These are phyloP conservation scores for Saussurea involucrata DNA, from an alignment of 129 eudicot species.

Conservation along the genomic window DNA sequence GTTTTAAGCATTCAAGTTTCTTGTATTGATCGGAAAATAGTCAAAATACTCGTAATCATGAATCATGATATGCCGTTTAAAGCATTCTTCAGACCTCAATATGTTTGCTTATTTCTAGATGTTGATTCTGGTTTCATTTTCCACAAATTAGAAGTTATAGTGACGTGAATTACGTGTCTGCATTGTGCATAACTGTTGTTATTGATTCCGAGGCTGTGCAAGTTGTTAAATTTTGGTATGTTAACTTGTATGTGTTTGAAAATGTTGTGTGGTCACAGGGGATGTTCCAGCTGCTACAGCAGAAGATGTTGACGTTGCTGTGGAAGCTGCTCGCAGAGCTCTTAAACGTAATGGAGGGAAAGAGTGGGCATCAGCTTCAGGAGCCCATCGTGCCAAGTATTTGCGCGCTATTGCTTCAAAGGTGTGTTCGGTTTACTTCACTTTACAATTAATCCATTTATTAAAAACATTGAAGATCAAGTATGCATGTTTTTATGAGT, in stretches of 20 bases:
- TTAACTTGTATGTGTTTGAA: background rate
- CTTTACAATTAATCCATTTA: background rate
- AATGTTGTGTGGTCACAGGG: constrained; percentile 42
- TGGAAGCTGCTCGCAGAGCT: constrained; percentile 60
- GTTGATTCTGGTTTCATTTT: background rate
- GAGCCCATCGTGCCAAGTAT: constrained; percentile 84
- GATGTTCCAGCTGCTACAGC: constrained; percentile 73
- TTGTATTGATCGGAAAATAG: background rate
- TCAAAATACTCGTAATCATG: too few species aligned
- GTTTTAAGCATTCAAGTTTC: background rate
- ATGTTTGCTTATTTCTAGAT: too few species aligned
- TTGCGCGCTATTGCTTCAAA: constrained; percentile 90
- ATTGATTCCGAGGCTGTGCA: background rate
- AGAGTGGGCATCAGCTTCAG: constrained; percentile 79
- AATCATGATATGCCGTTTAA: background rate
- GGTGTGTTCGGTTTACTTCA: constrained; percentile 28
- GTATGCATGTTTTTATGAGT: background rate
- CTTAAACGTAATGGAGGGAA: constrained; percentile 51
- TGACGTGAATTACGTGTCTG: background rate
- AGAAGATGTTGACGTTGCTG: constrained; percentile 70
- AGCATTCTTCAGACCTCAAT: background rate
- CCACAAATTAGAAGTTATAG: background rate
- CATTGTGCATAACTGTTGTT: background rate
- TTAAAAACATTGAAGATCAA: background rate
- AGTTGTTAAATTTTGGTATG: constrained; percentile 1